Percentiles rank a stretch among this genome's conserved stretches.
Conservation (phyloP, 345 rosid species). For the Euclidium syriacum region DNA sequence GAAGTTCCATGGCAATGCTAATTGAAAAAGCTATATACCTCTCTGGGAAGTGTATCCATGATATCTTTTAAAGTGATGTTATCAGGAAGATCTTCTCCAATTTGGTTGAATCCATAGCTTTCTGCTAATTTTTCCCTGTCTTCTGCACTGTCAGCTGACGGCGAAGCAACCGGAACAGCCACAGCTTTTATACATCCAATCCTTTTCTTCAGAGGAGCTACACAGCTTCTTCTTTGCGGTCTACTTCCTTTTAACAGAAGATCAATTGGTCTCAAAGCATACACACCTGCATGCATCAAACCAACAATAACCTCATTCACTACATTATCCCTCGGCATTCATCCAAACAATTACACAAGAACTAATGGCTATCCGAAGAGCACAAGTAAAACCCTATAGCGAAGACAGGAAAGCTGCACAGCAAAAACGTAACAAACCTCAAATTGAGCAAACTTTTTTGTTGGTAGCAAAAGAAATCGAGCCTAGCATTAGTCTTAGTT, state of each 20-base stretch:
- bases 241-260: slow-evolving; percentile 37
- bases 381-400: not conserved
- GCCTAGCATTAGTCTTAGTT: not conserved
- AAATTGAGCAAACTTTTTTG: not conserved
- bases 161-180: slow-evolving; percentile 57
- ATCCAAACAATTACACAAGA: not conserved
- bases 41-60: slow-evolving; percentile 71
- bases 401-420: slow-evolving; percentile 1
- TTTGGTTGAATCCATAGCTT: slow-evolving; percentile 73
- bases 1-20: not conserved
- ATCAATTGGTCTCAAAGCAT: slow-evolving; percentile 41
- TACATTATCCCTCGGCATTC: not conserved
- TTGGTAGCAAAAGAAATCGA: not conserved
- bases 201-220: slow-evolving; percentile 31
- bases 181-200: slow-evolving; percentile 48
- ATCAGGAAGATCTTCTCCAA: slow-evolving; percentile 85
- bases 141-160: slow-evolving; percentile 51
- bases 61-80: slow-evolving; percentile 69
- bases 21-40: slow-evolving; percentile 35
- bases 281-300: slow-evolving; percentile 39
- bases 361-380: slow-evolving; percentile 6
- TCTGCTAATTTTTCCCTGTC: slow-evolving; percentile 64
- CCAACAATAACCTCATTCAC: slow-evolving; percentile 12
- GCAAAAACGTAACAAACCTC: not conserved
- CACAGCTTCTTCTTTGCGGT: slow-evolving; percentile 16